phyloP scores from a whole-genome alignment of 2,329 filamentous ascomycete species.

The Microascus cirrosus region DNA sequence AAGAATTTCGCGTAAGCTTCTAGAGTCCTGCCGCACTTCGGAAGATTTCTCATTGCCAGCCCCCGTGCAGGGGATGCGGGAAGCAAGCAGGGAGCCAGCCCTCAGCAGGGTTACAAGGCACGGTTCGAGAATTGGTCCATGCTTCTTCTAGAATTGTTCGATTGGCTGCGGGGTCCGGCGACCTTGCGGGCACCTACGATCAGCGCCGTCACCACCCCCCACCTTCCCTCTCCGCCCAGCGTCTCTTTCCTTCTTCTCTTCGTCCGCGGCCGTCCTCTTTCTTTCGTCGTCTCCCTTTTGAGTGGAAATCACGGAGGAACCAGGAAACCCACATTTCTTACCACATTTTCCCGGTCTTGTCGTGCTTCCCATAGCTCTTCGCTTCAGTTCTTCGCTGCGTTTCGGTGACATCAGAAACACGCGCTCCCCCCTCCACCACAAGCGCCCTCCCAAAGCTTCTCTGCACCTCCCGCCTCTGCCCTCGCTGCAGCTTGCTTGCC shows the following conservation, averaged over 20 bases:
- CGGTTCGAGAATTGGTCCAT: conserved; percentile 1
- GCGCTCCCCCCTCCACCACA: neutral
- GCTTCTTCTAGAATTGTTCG: conserved; percentile 7
- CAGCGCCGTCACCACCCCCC: conserved; percentile 1
- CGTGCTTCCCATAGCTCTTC: neutral
- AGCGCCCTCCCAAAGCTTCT: neutral
- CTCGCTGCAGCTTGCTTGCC: neutral
- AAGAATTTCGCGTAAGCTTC: neutral
- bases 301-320: neutral
- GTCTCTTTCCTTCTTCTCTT: neutral
- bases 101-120: neutral
- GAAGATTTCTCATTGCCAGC: neutral
- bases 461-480: neutral
- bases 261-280: neutral
- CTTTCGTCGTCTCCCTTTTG: neutral
- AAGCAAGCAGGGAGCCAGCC: neutral
- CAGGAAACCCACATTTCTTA: neutral
- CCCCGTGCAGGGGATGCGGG: neutral
- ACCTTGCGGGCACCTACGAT: conserved; percentile 1
- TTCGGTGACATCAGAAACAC: neutral
- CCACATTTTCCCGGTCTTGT: neutral
- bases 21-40: neutral
- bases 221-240: neutral
- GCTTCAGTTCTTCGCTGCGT: neutral
- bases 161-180: conserved; percentile 6